Evolutionary conservation across 2,329 filamentous ascomycete genomes (phyloP).

Genomic region (Cytospora piceae): DNA sequence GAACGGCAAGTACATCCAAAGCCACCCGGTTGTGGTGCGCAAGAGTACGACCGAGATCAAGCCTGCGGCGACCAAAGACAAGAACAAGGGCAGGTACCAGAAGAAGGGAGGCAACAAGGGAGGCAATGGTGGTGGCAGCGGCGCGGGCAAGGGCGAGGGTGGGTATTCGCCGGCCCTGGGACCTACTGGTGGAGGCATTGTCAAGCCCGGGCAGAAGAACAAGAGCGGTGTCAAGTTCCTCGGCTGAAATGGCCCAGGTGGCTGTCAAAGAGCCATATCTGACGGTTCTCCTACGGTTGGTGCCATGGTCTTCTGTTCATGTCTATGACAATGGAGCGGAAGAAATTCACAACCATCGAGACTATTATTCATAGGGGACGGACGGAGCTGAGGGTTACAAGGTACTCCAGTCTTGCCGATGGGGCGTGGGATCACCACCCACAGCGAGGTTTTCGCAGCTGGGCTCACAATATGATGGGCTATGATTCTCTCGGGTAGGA

Average conservation of each 20-base stretch:
- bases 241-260: slow-evolving; percentile 48
- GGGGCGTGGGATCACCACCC: not conserved
- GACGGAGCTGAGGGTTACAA: not conserved
- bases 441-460: not conserved
- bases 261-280: not conserved
- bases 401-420: not conserved
- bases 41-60: slow-evolving; percentile 93
- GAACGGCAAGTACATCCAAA: slow-evolving; percentile 99
- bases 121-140: slow-evolving; percentile 41
- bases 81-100: slow-evolving; percentile 56
- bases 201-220: slow-evolving; percentile 68
- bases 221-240: slow-evolving; percentile 66
- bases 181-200: slow-evolving; percentile 55
- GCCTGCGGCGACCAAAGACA: slow-evolving; percentile 67
- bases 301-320: not conserved
- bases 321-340: not conserved
- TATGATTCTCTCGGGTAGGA: not conserved
- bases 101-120: slow-evolving; percentile 40
- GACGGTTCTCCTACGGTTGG: not conserved
- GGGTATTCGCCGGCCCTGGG: slow-evolving; percentile 56
- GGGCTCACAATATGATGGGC: not conserved
- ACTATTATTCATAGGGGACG: not conserved
- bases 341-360: not conserved
- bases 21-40: slow-evolving; percentile 85
- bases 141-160: slow-evolving; percentile 38